Conservation (phyloP, 2,329 filamentous ascomycete genomes). For the Penicillium freii region DNA sequence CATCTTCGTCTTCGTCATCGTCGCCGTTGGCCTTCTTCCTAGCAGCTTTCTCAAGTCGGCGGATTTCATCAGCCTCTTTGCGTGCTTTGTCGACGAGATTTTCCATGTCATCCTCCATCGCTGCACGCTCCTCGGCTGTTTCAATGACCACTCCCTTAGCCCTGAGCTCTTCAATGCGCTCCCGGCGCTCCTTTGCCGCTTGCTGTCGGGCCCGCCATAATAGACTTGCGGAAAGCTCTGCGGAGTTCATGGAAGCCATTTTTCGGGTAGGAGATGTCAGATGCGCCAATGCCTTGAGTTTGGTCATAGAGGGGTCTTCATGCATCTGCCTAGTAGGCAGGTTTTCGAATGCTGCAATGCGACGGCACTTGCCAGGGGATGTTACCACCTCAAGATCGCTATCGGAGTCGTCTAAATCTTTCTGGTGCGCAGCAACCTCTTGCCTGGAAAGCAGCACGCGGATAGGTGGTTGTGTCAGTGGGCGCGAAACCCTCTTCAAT, state of each 20-base stretch:
- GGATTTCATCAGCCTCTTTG: conserved; percentile 74
- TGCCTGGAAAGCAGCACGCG: conserved; percentile 44
- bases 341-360: conserved; percentile 66
- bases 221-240: conserved; percentile 67
- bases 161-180: conserved; percentile 71
- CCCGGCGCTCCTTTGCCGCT: conserved; percentile 72
- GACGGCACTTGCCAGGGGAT: conserved; percentile 41
- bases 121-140: conserved; percentile 81
- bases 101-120: conserved; percentile 78
- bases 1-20: conserved; percentile 55
- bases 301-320: conserved; percentile 60
- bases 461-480: conserved; percentile 33
- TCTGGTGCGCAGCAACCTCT: conserved; percentile 34
- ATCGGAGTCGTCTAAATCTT: conserved; percentile 48
- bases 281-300: conserved; percentile 71
- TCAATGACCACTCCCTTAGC: conserved; percentile 78
- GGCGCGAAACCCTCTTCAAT: conserved; percentile 29
- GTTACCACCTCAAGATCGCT: conserved; percentile 63
- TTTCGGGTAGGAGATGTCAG: conserved; percentile 58
- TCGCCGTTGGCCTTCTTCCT: conserved; percentile 63
- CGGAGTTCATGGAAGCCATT: conserved; percentile 61
- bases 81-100: conserved; percentile 83
- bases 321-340: conserved; percentile 62
- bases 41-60: conserved; percentile 69
- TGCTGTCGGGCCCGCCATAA: conserved; percentile 74